Conservation (phyloP, 176 grass and related monocot species). For the Zoysia japonica region DNA sequence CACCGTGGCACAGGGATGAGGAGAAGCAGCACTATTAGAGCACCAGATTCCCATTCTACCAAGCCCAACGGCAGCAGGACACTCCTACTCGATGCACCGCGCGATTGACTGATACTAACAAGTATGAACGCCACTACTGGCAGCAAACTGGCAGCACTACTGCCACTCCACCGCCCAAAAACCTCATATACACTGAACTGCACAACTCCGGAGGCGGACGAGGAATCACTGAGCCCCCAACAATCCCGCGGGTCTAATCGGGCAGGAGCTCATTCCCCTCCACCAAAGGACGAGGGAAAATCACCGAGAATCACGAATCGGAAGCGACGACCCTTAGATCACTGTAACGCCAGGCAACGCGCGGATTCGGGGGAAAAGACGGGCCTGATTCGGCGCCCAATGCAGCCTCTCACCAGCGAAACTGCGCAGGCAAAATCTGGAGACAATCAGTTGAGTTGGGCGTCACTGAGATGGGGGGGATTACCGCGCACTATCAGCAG, state of each 20-base stretch:
- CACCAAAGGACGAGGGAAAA: too few species aligned
- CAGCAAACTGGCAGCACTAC: background rate
- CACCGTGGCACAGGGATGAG: background rate
- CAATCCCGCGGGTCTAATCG: background rate
- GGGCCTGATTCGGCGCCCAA: constrained; percentile 23
- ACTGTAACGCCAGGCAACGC: constrained; percentile 11
- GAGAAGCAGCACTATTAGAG: background rate
- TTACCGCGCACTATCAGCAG: constrained; percentile 34
- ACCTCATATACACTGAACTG: background rate
- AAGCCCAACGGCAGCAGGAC: background rate
- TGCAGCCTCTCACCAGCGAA: constrained; percentile 17
- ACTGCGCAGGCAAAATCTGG: background rate
- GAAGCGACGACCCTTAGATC: constrained; percentile 38
- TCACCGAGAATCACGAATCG: background rate
- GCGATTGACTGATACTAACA: background rate
- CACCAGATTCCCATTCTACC: background rate
- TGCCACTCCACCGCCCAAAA: background rate
- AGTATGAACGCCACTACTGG: background rate
- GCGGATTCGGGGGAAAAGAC: background rate
- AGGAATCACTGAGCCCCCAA: background rate
- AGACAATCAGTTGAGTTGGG: background rate
- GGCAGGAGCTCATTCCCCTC: background rate
- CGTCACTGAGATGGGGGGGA: background rate
- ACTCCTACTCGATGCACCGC: background rate
- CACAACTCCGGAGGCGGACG: background rate